Conservation (phyloP, 177 flowering plant species). For the Vitis hybrid region DNA sequence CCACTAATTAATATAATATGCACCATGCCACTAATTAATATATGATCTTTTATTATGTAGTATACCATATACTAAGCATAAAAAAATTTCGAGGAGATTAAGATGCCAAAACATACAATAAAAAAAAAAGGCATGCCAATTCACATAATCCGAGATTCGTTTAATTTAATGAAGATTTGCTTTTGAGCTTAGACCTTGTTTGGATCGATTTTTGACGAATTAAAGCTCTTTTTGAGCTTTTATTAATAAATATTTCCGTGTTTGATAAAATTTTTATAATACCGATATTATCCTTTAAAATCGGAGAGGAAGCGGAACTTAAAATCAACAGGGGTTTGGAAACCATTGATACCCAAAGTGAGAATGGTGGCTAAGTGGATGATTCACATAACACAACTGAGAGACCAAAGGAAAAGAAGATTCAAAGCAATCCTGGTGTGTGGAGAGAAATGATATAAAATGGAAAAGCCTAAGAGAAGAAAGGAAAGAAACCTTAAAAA, state of each 20-base stretch:
- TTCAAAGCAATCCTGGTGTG: background rate
- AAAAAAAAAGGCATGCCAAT: conserved; percentile 12
- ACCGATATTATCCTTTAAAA: too few relatives aligned
- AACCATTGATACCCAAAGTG: background rate
- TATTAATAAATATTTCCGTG: too few relatives aligned
- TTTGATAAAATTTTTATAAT: too few relatives aligned
- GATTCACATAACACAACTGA: conserved; percentile 13
- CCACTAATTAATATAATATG: conserved; percentile 8
- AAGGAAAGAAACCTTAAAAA: conserved; percentile 23
- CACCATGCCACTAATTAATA: conserved; percentile 3
- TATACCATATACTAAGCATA: background rate
- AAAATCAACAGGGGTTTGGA: background rate
- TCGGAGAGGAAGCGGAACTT: too few relatives aligned
- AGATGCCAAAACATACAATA: conserved; percentile 16
- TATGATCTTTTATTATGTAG: background rate
- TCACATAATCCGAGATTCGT: conserved; percentile 9
- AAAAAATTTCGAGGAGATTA: conserved; percentile 35
- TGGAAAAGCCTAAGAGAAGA: conserved; percentile 6
- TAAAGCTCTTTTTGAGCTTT: too few relatives aligned
- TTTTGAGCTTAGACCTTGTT: background rate
- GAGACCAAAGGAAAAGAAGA: conserved; percentile 5
- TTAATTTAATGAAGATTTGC: background rate
- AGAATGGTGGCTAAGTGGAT: conserved; percentile 13
- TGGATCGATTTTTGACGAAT: too few relatives aligned
- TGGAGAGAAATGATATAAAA: conserved; percentile 4